Evolutionary conservation across 2,329 filamentous ascomycete genomes (phyloP), one percentile per base, ranked within the genome.

Genomic region (Cladobotryum protrusum): DNA sequence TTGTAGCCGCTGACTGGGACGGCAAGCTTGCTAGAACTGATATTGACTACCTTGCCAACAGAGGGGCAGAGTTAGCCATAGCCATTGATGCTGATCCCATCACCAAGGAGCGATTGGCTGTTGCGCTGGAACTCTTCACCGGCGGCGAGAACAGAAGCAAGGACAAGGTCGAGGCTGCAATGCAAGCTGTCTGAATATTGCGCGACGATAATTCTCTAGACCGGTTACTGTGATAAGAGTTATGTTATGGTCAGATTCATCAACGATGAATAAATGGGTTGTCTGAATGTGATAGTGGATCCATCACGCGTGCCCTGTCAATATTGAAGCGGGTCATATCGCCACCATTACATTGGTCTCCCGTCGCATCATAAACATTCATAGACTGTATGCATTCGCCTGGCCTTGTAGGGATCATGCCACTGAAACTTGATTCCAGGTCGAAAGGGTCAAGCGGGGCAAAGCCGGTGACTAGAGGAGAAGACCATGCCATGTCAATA

Each of bases 11-110:
- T 3, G 57, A 60, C 15, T 70, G 64, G 64, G 67, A 73, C 37
- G 70, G 68, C 33, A 68, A 67, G 50, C 54, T 71, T 13, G 67
- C 67, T 0, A 61, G 61, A 24, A 70, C 67, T 2, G 63, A 70
- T 17, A 60, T 72, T 2, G 72, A 77, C 54, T 77, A 75, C 51
- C 67, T 77, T 13, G 69, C 69, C 5, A 64, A 76, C 45, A 65
- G 66, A 6, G 74, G 74, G 4, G 66, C 56, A 29, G 66, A 63
- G 50, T 62, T 78, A 18, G 64, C 72, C 11, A 67, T 67, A 47
- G 69, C 72, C 5, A 72, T 74, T 46, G 62, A 62, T 32, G 61
- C 61, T 11, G 72, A 76, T 42, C 56, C 66, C 1, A 58, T 68
- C 20, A 64, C 67, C 1, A 61, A 60, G 35, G 62, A 61, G n/a